Evolutionary conservation across 2,329 filamentous ascomycete genomes (phyloP), one percentile per base, ranked within the genome.

Genomic region (Huntiella abstrusa): DNA sequence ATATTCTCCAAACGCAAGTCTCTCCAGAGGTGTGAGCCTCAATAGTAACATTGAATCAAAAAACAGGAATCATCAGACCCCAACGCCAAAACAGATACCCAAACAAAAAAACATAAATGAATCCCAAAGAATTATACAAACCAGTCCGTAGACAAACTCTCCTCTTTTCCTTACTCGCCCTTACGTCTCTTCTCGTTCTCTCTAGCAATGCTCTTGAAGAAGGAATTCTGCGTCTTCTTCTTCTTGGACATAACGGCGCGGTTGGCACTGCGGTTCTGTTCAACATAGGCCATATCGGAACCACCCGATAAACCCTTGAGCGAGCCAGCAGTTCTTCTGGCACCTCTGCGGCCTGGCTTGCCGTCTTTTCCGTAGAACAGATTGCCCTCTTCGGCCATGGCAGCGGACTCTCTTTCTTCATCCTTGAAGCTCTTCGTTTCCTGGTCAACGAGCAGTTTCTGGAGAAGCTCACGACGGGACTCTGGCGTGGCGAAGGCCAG

Each of bases 221-320:
- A 65, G 51, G 64, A 64, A 1, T 59, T 49, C 46, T 56, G 56
- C 52, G 60, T 62, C 46, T 64, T 61, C 51, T 60, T 60, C 55
- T 63, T 64, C 53, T 59, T 60, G 53, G 60, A 64, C 13, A 62
- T 48, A 33, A 41, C 33, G 2, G 56, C 49, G 42, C 60, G 58
- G 56, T 83, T 84, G 53, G 71, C 69, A 54, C 70, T 77, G 66
- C 78, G 80, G 61, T 83, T 85, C 62, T 83, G 79, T 60, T 88
- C 83, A 48, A 85, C 76, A 59, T 88, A 96, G n/a, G 88, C 87
- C 91, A 98, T 96, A 58, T 92, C 84, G 58, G 93, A 83, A 0
- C 87, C 91, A 48, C 91, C 91, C 47, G 83, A 85, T 47, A 95
- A 70, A 54, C 92, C 87, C 43, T 79, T 80, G 47, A 98, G 68